Base-by-base conservation (phyloP, 352 stramenopile genomes). In the Nothophytophthora sp. region DNA sequence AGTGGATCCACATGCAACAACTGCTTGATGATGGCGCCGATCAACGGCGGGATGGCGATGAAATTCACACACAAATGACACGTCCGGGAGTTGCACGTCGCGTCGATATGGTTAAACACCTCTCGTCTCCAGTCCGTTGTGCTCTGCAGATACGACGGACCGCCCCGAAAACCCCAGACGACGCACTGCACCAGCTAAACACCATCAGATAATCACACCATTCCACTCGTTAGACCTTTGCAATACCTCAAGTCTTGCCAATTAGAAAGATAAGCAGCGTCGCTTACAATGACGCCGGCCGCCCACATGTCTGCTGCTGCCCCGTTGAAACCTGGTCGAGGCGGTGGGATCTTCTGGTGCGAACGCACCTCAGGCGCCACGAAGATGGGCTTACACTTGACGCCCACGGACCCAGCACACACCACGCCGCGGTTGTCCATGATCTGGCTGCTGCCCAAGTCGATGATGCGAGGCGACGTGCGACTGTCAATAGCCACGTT, bases 371-470 rank as follows among this genome's bases (percentile, higher is more conserved):
- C 84, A 1, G 84, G 84, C 2, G 84, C 64, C 27, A 91, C 80
- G 53, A 90, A 95, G 33, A 83, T 50, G 12, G 75, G 77, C 38
- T 95, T 95, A 56, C 71, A 87, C 70, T 95, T 95, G 70, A 95
- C 89, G n/a, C 67, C 73, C 8, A 86, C 76, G 52, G 76, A 67
- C 0, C 84, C 84, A 1, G 53, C 67, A 1, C 76, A 81, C 19
- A 85, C 84, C 22, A 82, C 25, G 0, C 76, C 70, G 33, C 71
- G 61, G 52, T 90, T 72, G 49, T 92, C 81, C 57, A 92, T 81
- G 32, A 95, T 58, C 56, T 90, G 84, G 44, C 64, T 81, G 58
- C 81, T 92, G 24, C 84, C 84, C 6, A 92, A 58, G 47, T 95
- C 84, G 42, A 95, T 90, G 50, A 94, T 83, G 34, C 84, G 82